phyloP scores from a whole-genome alignment of 257 asterid genomes.

The Przewalskia tangutica region DNA sequence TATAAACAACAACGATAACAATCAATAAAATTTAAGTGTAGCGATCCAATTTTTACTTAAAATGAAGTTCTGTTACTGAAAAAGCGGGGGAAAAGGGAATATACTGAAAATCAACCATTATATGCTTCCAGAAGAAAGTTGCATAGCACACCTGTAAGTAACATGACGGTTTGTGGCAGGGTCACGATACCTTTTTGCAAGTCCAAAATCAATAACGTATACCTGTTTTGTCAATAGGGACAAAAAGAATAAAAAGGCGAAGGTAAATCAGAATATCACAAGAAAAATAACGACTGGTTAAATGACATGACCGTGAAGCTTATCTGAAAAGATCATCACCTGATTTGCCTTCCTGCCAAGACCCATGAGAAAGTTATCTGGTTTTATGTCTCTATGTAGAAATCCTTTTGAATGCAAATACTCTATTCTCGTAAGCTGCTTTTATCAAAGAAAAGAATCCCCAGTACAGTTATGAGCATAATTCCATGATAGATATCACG shows the following conservation, averaged over 20 bases:
- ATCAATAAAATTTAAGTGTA: not conserved
- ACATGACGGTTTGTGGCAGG: slow-evolving; percentile 64
- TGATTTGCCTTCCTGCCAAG: slow-evolving; percentile 41
- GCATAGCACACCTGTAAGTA: slow-evolving; percentile 52
- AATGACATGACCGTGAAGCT: not conserved
- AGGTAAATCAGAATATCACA: not conserved
- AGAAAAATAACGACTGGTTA: not conserved
- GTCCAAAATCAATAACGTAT: slow-evolving; percentile 76
- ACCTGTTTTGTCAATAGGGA: slow-evolving; percentile 33
- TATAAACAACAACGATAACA: not conserved
- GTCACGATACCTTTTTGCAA: slow-evolving; percentile 81
- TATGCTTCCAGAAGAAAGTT: not conserved
- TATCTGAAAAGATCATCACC: slow-evolving; percentile 11
- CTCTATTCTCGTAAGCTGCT: slow-evolving; percentile 32
- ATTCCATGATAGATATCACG: not conserved
- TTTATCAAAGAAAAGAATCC: not conserved
- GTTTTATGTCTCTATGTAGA: slow-evolving; percentile 34
- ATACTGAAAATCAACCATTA: not conserved
- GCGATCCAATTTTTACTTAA: not conserved
- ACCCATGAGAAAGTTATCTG: slow-evolving; percentile 44
- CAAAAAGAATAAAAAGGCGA: not conserved
- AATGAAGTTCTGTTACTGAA: not conserved
- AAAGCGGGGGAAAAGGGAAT: not conserved
- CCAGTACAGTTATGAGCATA: not conserved
- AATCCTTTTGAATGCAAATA: slow-evolving; percentile 40